Percentiles rank a stretch among this genome's conserved stretches.
Conservation (phyloP, 805 yeast genomes). For the Myxozyma lipomycoides region DNA sequence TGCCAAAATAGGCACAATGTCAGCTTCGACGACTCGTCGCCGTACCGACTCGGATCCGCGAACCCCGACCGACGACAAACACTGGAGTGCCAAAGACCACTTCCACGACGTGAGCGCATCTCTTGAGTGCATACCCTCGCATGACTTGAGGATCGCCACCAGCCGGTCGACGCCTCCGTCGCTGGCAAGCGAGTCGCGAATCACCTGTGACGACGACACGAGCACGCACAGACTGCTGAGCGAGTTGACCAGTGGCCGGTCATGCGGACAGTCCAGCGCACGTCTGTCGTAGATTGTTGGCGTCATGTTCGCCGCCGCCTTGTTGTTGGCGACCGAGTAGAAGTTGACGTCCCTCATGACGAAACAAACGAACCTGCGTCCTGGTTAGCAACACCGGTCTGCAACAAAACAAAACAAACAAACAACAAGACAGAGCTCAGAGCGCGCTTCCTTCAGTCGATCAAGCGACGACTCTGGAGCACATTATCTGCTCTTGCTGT, state of each 20-base stretch:
- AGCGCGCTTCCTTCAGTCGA: too few relatives aligned
- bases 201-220: conserved; percentile 80
- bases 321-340: conserved; percentile 69
- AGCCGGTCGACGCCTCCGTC: conserved; percentile 93
- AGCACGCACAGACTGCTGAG: conserved; percentile 84
- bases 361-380: background rate
- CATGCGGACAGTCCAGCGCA: conserved; percentile 86
- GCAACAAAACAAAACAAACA: too few relatives aligned
- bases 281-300: conserved; percentile 86
- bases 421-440: too few relatives aligned
- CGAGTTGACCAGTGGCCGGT: conserved; percentile 86
- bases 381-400: too few relatives aligned
- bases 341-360: conserved; percentile 87
- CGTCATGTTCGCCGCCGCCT: conserved; percentile 89
- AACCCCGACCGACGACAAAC: conserved; percentile 85
- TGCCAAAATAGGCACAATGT: conserved; percentile 83
- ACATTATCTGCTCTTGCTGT: too few relatives aligned
- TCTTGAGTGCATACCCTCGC: conserved; percentile 44
- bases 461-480: too few relatives aligned
- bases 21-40: conserved; percentile 83
- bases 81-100: conserved; percentile 93
- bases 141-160: conserved; percentile 79
- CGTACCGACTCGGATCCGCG: conserved; percentile 86
- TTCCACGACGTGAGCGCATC: conserved; percentile 81
- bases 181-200: conserved; percentile 77